Percentiles rank a stretch among this genome's conserved stretches.
Evolutionary conservation across 1,139 yeast genomes (phyloP).

Genomic region (Torulaspora globosa): DNA sequence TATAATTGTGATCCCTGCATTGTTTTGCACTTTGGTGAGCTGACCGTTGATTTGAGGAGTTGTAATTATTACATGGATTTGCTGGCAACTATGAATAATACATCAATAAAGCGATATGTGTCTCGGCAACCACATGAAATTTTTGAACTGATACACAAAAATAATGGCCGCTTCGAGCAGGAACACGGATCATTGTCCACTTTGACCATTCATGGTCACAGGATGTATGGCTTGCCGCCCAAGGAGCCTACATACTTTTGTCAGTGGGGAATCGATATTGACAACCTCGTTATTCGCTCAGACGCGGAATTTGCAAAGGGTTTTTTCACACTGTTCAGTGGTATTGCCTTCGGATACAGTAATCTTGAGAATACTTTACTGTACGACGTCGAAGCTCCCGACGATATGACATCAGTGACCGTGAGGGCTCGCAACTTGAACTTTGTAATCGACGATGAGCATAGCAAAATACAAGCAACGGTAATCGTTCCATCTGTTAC

Average conservation of each 20-base stretch:
- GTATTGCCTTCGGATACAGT: conserved; percentile 57
- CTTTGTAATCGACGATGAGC: conserved; percentile 36
- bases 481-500: conserved; percentile 42
- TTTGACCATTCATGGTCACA: conserved; percentile 70
- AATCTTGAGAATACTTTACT: conserved; percentile 74
- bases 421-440: conserved; percentile 32
- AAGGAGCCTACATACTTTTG: conserved; percentile 82
- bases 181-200: conserved; percentile 39
- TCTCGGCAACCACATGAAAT: conserved; percentile 55
- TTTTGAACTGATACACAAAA: conserved; percentile 37
- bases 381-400: conserved; percentile 51
- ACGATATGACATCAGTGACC: conserved; percentile 63
- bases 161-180: conserved; percentile 15
- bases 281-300: conserved; percentile 53
- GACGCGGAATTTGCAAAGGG: conserved; percentile 47
- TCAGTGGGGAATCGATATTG: conserved; percentile 80
- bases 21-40: conserved; percentile 57
- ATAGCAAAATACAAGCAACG: conserved; percentile 29
- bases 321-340: conserved; percentile 43
- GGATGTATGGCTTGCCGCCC: conserved; percentile 92
- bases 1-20: conserved; percentile 64
- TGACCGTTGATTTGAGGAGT: conserved; percentile 76
- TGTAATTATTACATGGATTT: conserved; percentile 91
- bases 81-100: conserved; percentile 42
- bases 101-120: conserved; percentile 22